Conservation (phyloP, 805 yeast genomes). For the Schwanniomyces sp. region DNA sequence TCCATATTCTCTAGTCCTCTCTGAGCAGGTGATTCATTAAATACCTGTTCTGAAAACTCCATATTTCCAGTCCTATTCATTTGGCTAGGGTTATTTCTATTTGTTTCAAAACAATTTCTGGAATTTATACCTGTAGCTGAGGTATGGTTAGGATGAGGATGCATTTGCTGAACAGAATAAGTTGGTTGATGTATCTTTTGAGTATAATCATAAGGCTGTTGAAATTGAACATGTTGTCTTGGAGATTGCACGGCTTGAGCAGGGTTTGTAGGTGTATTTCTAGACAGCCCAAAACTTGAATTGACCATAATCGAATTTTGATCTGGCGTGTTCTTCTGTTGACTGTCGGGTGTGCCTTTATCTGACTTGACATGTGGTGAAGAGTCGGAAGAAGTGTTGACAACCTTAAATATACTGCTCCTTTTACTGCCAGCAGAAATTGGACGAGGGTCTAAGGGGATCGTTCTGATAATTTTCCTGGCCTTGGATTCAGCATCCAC, state of each 20-base stretch:
- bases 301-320: background rate
- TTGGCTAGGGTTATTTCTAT: background rate
- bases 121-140: background rate
- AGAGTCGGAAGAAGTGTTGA: conserved; percentile 32
- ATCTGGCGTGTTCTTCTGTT: background rate
- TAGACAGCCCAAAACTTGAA: background rate
- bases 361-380: conserved; percentile 22
- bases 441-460: conserved; percentile 84
- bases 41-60: background rate
- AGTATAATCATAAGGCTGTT: background rate
- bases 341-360: conserved; percentile 7
- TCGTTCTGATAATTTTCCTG: conserved; percentile 69
- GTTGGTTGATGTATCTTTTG: background rate
- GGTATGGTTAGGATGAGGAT: background rate
- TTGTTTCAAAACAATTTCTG: background rate
- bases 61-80: background rate
- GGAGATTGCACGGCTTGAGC: background rate
- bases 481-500: conserved; percentile 71
- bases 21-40: conserved; percentile 18
- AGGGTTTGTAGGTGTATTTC: background rate
- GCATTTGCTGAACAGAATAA: too few relatives aligned
- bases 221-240: background rate
- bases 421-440: conserved; percentile 45
- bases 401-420: conserved; percentile 38
- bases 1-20: conserved; percentile 34